Base-by-base conservation (phyloP, 2,329 filamentous ascomycete species). In the Shiraia bambusicola region DNA sequence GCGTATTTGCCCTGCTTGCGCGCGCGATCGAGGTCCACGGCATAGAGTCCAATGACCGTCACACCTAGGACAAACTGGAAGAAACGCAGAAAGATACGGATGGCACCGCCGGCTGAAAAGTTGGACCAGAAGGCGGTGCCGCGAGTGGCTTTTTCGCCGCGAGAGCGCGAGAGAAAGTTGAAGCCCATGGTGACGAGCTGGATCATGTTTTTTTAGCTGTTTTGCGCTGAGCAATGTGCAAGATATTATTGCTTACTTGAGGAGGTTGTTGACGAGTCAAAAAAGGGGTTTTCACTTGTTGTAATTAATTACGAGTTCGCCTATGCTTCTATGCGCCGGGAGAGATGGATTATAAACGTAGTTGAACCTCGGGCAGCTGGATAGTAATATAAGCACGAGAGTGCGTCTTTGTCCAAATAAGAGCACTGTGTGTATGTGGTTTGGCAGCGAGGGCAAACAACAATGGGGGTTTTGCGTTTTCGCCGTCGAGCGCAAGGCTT, bases 51-150 rank as follows among this genome's bases (percentile, higher is more conserved):
- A 51, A 85, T 83, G 40, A 93, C 86, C 1, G 86, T 79, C 42
- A 95, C 70, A 11, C 83, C 88, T 51, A 94, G 76, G 42, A 87
- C 77, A 60, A 95, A 84, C 61, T 92, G 87, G 47, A 84, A 70
- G 66, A 91, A 76, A 63, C 91, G 86, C n/a, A 90, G 70, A 50
- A 77, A 52, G 16, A 76, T 71, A 61, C 86, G 85, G 52, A 75
- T 27, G 29, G 47, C 42, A 37, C 40, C 41, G 16, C 49, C 45
- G 16, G 53, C 13, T 25, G 49, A 54, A 31, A 63, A 49, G 34
- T 49, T 42, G 15, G 59, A 48, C 28, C 48, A 36, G 16, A 63
- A 52, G 1, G 49, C 49, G 22, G 56, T 58, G 3, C 53, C 49
- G 17, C 53, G 12, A 7, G 54, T 54, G 39, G 52, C 48, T 45